Conservation (phyloP, 805 yeast genomes). For the Yamadazyma laniorum region DNA sequence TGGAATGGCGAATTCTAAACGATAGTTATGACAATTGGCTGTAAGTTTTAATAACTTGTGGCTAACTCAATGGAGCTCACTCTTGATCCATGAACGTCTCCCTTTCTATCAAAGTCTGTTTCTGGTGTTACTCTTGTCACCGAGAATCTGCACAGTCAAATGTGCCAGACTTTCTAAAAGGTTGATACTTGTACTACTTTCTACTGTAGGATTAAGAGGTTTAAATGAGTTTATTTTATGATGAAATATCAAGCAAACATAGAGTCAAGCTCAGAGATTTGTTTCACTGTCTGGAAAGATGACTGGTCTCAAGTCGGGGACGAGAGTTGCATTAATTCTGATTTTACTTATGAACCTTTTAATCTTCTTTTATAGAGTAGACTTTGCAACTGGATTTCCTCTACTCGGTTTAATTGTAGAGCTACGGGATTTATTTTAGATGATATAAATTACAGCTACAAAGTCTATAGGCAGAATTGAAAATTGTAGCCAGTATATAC, state of each 20-base stretch:
- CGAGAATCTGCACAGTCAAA: slow-evolving; percentile 58
- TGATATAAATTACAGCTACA: no score
- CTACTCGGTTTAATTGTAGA: no score
- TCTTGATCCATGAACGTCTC: slow-evolving; percentile 64
- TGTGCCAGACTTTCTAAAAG: slow-evolving; percentile 57
- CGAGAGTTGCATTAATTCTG: slow-evolving; percentile 65
- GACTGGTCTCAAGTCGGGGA: slow-evolving; percentile 47
- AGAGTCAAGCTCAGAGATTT: slow-evolving; percentile 88
- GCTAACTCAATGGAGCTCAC: slow-evolving; percentile 87
- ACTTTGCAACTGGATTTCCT: no score
- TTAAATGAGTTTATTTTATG: slow-evolving; percentile 37
- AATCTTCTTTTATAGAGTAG: slow-evolving; percentile 5
- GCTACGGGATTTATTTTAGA: no score
- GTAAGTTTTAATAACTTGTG: slow-evolving; percentile 20
- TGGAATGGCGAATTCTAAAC: slow-evolving; percentile 57
- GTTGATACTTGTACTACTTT: slow-evolving; percentile 8
- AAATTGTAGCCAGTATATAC: no score
- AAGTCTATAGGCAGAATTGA: no score
- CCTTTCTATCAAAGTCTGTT: slow-evolving; percentile 24
- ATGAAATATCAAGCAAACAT: slow-evolving; percentile 78
- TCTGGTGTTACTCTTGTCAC: slow-evolving; percentile 10
- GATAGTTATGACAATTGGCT: slow-evolving; percentile 73
- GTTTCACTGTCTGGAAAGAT: slow-evolving; percentile 47
- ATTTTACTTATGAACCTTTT: slow-evolving; percentile 18
- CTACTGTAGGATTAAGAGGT: slow-evolving; percentile 23